Percentiles rank a stretch among this genome's conserved stretches.
Conservation (phyloP, 2,329 filamentous ascomycete species). For the Monilinia polystroma region DNA sequence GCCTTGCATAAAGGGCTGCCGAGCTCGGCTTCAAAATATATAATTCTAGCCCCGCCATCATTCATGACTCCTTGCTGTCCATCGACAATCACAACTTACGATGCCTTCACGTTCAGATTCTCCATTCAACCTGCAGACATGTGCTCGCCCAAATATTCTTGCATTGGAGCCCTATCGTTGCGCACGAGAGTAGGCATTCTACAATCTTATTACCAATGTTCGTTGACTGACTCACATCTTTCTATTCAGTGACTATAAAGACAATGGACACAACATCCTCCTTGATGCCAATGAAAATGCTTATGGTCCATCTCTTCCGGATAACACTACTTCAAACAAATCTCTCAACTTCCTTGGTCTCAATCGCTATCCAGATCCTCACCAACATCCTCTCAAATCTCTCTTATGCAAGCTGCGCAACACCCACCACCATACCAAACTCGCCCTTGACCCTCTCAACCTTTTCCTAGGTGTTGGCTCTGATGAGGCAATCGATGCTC, state of each 20-base stretch:
- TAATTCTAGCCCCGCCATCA: conserved; percentile 13
- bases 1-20: conserved; percentile 20
- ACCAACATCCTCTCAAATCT: conserved; percentile 85
- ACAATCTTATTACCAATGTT: not conserved
- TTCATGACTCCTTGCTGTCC: conserved; percentile 4
- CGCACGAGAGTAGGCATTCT: conserved; percentile 67
- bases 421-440: conserved; percentile 74
- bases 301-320: conserved; percentile 74
- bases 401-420: conserved; percentile 85
- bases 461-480: conserved; percentile 94
- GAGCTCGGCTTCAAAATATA: conserved; percentile 21
- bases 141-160: conserved; percentile 74
- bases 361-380: conserved; percentile 94
- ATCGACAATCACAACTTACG: conserved; percentile 17
- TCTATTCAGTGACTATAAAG: conserved; percentile 84
- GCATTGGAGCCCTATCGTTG: conserved; percentile 77
- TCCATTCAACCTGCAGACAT: conserved; percentile 70
- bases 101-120: conserved; percentile 44
- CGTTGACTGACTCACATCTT: conserved; percentile 39
- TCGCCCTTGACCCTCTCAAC: conserved; percentile 73
- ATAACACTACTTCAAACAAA: conserved; percentile 45
- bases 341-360: conserved; percentile 76
- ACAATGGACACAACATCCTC: conserved; percentile 92
- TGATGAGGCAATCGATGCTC: conserved; percentile 93
- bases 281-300: conserved; percentile 98